Evolutionary conservation across 441 rosid species (phyloP).

Genomic region (Macaranga tanarius): DNA sequence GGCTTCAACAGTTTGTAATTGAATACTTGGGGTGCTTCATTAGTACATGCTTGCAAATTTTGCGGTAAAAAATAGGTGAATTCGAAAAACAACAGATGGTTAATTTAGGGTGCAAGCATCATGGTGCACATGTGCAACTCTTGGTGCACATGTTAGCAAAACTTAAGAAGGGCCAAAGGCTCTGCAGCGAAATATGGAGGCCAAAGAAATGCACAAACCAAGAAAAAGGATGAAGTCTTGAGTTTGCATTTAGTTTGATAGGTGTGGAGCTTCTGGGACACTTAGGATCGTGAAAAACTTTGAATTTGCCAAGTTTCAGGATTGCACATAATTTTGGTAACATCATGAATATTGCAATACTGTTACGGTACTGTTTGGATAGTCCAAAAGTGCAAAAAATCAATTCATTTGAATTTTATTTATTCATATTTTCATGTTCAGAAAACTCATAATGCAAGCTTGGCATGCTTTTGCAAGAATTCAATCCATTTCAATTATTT

Average conservation of each 20-base stretch:
- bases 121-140: not conserved
- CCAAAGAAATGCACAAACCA: too few species aligned
- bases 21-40: not conserved
- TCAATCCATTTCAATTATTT: too few species aligned
- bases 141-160: not conserved
- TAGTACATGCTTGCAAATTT: not conserved
- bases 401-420: too few species aligned
- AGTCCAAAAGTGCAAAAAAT: too few species aligned
- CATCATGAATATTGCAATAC: conserved; percentile 44
- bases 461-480: too few species aligned
- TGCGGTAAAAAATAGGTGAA: not conserved
- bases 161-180: not conserved
- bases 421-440: too few species aligned
- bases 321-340: not conserved
- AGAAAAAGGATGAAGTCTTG: not conserved
- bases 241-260: not conserved
- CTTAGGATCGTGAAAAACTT: not conserved
- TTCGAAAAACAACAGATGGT: not conserved
- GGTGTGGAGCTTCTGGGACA: not conserved
- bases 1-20: not conserved
- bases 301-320: not conserved
- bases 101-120: not conserved
- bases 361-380: not conserved
- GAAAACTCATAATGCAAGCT: too few species aligned
- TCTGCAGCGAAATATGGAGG: too few species aligned